A percentile compares a stretch with the other conserved stretches of the same genome.
Evolutionary conservation across 2,329 filamentous ascomycete species (phyloP).

Genomic region (Penicillium aurantiogriseum): DNA sequence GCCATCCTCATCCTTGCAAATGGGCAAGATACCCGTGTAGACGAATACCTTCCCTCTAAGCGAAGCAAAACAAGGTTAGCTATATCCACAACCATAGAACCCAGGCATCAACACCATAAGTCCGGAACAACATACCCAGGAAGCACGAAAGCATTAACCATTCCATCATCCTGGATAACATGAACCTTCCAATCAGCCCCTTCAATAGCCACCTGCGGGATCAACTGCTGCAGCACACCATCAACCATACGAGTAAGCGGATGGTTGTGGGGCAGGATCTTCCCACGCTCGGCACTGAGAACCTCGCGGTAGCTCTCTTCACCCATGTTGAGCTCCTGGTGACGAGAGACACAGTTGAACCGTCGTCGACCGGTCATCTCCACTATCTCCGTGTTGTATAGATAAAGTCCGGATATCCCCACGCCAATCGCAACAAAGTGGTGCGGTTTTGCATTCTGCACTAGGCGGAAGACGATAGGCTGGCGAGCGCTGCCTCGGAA

Average conservation of each 20-base stretch:
- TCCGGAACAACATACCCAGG: conserved; percentile 47
- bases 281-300: conserved; percentile 46
- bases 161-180: conserved; percentile 53
- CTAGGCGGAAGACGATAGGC: conserved; percentile 16
- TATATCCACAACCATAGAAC: neutral
- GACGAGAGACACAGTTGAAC: conserved; percentile 56
- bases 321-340: conserved; percentile 46
- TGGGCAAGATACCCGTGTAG: conserved; percentile 59
- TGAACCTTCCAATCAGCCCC: conserved; percentile 56
- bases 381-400: conserved; percentile 57
- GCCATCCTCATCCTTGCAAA: conserved; percentile 57
- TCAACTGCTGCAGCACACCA: conserved; percentile 53
- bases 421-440: conserved; percentile 41
- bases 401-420: conserved; percentile 49
- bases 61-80: conserved; percentile 5
- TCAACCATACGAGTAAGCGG: conserved; percentile 51
- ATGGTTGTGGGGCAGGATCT: conserved; percentile 52
- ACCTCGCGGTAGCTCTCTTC: conserved; percentile 49
- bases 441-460: conserved; percentile 25
- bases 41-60: conserved; percentile 62
- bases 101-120: neutral
- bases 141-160: conserved; percentile 61
- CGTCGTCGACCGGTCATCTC: conserved; percentile 57
- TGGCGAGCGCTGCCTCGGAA: conserved; percentile 12
- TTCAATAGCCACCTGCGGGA: conserved; percentile 51